phyloP scores from a whole-genome alignment of 331 rosid species.

The Rhamnella rubrinervis region DNA sequence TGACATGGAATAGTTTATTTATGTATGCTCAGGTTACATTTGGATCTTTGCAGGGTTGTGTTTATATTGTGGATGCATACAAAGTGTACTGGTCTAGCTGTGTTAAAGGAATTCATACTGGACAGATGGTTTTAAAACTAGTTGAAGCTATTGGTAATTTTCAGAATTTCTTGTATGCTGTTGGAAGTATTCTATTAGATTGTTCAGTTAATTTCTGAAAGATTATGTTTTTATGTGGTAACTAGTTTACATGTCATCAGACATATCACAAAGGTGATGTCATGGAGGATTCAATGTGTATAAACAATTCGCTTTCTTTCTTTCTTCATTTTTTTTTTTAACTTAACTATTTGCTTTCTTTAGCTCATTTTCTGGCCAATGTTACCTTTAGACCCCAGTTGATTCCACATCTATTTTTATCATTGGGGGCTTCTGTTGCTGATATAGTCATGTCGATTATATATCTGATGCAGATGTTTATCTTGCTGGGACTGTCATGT shows the following conservation, averaged over 20 bases:
- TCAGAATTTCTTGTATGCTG: not conserved
- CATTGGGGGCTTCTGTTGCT: conserved; percentile 5
- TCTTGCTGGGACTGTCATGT: conserved; percentile 98
- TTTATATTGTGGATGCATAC: conserved; percentile 76
- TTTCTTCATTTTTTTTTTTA: not conserved
- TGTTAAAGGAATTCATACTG: conserved; percentile 85
- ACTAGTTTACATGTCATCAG: not conserved
- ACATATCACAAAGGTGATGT: too few relatives aligned
- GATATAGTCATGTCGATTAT: conserved; percentile 14
- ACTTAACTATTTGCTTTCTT: not conserved
- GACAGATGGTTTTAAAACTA: conserved; percentile 85
- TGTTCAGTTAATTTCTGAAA: not conserved
- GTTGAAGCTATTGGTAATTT: conserved; percentile 94
- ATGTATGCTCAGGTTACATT: not conserved
- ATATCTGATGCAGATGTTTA: conserved; percentile 78
- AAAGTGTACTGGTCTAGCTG: conserved; percentile 94
- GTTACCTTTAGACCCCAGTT: not conserved
- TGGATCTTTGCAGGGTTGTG: conserved; percentile 70
- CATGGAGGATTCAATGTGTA: too few relatives aligned
- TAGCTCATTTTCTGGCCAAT: not conserved
- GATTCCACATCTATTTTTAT: not conserved
- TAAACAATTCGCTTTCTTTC: not conserved
- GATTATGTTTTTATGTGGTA: conserved; percentile 8
- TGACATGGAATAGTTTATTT: not conserved
- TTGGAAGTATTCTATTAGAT: too few relatives aligned